phyloP scores from a whole-genome alignment of 1,284 basidiomycete species.

The Sporisorium scitamineum region DNA sequence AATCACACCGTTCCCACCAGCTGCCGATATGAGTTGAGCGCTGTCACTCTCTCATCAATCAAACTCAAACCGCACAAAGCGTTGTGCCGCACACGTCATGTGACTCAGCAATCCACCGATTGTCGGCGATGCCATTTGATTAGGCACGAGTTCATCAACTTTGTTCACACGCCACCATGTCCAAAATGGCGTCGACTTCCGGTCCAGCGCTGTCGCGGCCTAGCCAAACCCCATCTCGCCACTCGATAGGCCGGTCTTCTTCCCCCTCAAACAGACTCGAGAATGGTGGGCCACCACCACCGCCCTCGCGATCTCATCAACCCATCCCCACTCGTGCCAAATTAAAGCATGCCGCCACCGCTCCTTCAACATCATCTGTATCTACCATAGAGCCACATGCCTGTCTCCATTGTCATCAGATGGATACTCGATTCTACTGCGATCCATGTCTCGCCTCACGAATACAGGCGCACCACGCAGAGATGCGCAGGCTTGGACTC shows the following conservation, averaged over 20 bases:
- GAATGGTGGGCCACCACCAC: constrained; percentile 1
- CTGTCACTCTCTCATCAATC: not conserved
- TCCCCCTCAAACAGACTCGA: constrained; percentile 7
- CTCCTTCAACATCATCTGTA: not conserved
- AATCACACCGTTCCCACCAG: not conserved
- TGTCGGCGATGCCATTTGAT: not conserved
- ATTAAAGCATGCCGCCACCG: constrained; percentile 25
- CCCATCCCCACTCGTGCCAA: constrained; percentile 16
- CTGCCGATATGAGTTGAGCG: not conserved
- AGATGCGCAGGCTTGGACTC: constrained; percentile 38
- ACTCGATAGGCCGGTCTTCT: constrained; percentile 13
- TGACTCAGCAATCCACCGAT: constrained; percentile 4
- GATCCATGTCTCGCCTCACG: constrained; percentile 39
- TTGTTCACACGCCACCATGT: not conserved
- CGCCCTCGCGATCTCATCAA: constrained; percentile 5
- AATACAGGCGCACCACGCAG: constrained; percentile 36
- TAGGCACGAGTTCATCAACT: not conserved
- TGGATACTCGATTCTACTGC: constrained; percentile 51
- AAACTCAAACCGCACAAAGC: constrained; percentile 6
- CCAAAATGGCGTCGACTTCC: constrained; percentile 12
- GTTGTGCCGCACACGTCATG: constrained; percentile 9
- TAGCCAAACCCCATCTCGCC: constrained; percentile 25
- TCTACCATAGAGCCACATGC: constrained; percentile 3
- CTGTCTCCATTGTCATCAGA: constrained; percentile 44
- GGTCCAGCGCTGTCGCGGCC: constrained; percentile 16